Conservation (phyloP, 495 filamentous ascomycete genomes). For the Neurospora sp. region DNA sequence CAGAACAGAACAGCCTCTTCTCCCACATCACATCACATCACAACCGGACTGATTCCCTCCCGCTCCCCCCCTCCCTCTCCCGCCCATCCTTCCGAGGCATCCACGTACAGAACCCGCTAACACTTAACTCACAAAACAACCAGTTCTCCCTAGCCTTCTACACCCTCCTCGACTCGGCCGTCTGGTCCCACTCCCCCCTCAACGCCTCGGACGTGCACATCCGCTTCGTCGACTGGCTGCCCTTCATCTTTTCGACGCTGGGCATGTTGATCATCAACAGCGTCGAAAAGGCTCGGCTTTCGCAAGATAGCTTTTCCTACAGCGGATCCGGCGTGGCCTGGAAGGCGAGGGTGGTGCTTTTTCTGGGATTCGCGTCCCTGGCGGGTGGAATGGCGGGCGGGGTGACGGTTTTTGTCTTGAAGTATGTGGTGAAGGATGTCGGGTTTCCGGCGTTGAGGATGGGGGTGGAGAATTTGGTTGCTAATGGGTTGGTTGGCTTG, state of each 20-base stretch:
- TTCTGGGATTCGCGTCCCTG: slow-evolving; percentile 88
- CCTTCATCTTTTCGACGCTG: slow-evolving; percentile 82
- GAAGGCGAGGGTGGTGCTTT: slow-evolving; percentile 93
- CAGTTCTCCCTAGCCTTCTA: slow-evolving; percentile 98
- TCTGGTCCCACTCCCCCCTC: slow-evolving; percentile 68
- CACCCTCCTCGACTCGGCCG: slow-evolving; percentile 83
- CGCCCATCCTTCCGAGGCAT: not conserved
- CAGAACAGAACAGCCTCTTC: not conserved
- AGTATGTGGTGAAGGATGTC: slow-evolving; percentile 74
- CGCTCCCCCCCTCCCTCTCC: not conserved
- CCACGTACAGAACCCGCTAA: not conserved
- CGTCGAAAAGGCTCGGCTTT: slow-evolving; percentile 85
- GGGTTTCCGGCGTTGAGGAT: slow-evolving; percentile 81
- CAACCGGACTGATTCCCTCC: not conserved
- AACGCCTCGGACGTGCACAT: slow-evolving; percentile 82
- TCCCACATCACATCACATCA: not conserved
- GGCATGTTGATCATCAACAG: slow-evolving; percentile 99
- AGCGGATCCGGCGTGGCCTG: slow-evolving; percentile 80
- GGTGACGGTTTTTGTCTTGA: slow-evolving; percentile 82
- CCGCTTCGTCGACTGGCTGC: slow-evolving; percentile 97
- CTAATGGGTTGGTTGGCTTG: slow-evolving; percentile 78
- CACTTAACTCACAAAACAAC: not conserved
- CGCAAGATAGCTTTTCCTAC: slow-evolving; percentile 71
- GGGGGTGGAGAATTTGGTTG: slow-evolving; percentile 85
- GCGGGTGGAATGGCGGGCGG: slow-evolving; percentile 90